These are phyloP conservation scores for Aegilops longissima DNA, from an alignment of 176 grass and related monocot genomes.

Conservation along the genomic window DNA sequence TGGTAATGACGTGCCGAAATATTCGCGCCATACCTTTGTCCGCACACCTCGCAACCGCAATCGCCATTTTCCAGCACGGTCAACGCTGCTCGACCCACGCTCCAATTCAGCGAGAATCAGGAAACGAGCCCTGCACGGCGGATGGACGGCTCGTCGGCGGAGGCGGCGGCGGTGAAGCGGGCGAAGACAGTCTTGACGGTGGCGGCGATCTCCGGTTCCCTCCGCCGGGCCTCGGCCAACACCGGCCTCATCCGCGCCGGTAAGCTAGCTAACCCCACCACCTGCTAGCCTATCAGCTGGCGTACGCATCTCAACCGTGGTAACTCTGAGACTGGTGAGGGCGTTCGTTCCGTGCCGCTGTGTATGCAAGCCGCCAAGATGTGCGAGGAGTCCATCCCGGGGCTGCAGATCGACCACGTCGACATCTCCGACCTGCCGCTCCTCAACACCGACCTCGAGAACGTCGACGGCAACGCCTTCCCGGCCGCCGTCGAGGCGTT, in stretches of 20 bases:
- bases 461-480: slow-evolving; percentile 23
- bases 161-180: background rate
- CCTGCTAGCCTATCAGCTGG: no score
- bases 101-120: background rate
- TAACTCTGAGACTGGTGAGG: background rate
- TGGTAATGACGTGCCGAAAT: background rate
- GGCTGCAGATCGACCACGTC: slow-evolving; percentile 56
- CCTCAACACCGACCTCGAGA: slow-evolving; percentile 89
- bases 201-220: slow-evolving; percentile 61
- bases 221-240: slow-evolving; percentile 55
- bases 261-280: background rate
- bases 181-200: slow-evolving; percentile 23
- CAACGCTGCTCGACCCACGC: background rate
- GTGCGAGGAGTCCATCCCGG: slow-evolving; percentile 62
- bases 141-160: background rate
- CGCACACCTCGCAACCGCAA: background rate
- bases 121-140: background rate
- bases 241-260: slow-evolving; percentile 72
- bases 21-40: background rate
- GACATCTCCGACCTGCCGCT: slow-evolving; percentile 74
- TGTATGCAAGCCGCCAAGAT: slow-evolving; percentile 49
- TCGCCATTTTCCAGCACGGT: background rate
- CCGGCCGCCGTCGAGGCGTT: slow-evolving; percentile 69
- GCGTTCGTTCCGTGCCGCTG: background rate
- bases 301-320: no score